Conservation (phyloP, 2,329 filamentous ascomycete genomes). For the Chrysoporthe puriensis region DNA sequence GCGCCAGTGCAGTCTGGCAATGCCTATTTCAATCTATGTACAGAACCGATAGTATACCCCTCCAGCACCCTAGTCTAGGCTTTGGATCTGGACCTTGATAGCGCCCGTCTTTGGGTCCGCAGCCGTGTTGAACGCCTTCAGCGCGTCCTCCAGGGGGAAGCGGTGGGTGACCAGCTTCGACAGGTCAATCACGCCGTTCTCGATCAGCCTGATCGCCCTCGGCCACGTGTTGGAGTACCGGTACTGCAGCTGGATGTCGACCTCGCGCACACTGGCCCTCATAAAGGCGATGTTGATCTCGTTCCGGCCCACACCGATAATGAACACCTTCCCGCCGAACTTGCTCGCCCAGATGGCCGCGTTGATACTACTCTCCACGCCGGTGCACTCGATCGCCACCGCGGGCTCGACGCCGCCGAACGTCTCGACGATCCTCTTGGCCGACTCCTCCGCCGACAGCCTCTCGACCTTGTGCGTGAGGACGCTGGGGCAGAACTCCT, state of each 20-base stretch:
- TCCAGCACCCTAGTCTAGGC: slow-evolving; percentile 50
- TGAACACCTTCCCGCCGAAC: slow-evolving; percentile 96
- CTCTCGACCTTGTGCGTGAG: slow-evolving; percentile 77
- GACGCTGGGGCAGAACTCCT: slow-evolving; percentile 77
- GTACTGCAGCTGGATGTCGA: slow-evolving; percentile 96
- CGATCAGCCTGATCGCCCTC: slow-evolving; percentile 82
- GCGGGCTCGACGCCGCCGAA: slow-evolving; percentile 82
- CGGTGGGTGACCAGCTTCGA: slow-evolving; percentile 85
- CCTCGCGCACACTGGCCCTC: slow-evolving; percentile 85
- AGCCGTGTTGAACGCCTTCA: slow-evolving; percentile 88
- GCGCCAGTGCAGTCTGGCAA: background rate
- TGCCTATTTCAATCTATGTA: background rate
- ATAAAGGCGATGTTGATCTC: slow-evolving; percentile 97
- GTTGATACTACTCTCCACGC: slow-evolving; percentile 86
- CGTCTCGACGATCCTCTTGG: slow-evolving; percentile 66
- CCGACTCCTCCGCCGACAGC: slow-evolving; percentile 70
- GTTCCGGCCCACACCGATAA: slow-evolving; percentile 93
- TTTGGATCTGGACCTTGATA: slow-evolving; percentile 98
- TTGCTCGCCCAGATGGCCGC: slow-evolving; percentile 87
- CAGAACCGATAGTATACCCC: background rate
- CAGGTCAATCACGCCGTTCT: slow-evolving; percentile 82
- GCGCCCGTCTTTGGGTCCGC: slow-evolving; percentile 87
- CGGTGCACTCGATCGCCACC: slow-evolving; percentile 89
- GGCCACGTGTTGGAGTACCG: slow-evolving; percentile 97
- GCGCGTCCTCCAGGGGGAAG: slow-evolving; percentile 81